Conservation (phyloP, 768 basidiomycete genomes). For the Mycena indigotica region DNA sequence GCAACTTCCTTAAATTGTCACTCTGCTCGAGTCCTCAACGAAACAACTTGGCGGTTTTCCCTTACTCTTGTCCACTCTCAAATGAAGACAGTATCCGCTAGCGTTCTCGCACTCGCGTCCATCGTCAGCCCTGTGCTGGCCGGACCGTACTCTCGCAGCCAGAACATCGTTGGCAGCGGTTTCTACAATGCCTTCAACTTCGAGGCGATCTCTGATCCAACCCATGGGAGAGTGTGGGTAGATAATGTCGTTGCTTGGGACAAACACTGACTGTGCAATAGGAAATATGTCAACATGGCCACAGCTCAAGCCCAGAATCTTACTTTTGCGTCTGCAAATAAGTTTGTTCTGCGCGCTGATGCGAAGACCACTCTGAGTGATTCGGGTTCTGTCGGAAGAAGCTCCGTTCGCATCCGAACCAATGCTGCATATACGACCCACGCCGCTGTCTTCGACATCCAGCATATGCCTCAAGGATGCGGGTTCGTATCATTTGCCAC, state of each 20-base stretch:
- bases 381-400: conserved; percentile 52
- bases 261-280: no score
- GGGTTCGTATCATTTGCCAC: conserved; percentile 38
- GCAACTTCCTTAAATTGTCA: neutral
- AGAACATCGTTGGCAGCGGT: conserved; percentile 46
- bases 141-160: conserved; percentile 42
- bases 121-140: neutral
- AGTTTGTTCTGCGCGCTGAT: conserved; percentile 61
- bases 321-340: conserved; percentile 54
- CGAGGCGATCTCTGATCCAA: conserved; percentile 60
- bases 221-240: conserved; percentile 63
- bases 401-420: conserved; percentile 58
- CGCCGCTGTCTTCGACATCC: conserved; percentile 57
- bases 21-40: neutral
- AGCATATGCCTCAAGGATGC: conserved; percentile 65
- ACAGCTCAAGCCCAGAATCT: conserved; percentile 58
- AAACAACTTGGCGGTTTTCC: neutral
- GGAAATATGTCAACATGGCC: conserved; percentile 47
- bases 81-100: neutral
- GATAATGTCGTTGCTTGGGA: no score
- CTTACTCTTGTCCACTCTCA: neutral
- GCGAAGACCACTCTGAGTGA: conserved; percentile 43
- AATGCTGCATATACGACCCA: conserved; percentile 55
- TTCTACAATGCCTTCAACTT: conserved; percentile 55
- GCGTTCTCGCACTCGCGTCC: neutral